These are phyloP conservation scores for Microthyrium microscopicum DNA, from an alignment of 2,329 filamentous ascomycete species.

Conservation along the genomic window DNA sequence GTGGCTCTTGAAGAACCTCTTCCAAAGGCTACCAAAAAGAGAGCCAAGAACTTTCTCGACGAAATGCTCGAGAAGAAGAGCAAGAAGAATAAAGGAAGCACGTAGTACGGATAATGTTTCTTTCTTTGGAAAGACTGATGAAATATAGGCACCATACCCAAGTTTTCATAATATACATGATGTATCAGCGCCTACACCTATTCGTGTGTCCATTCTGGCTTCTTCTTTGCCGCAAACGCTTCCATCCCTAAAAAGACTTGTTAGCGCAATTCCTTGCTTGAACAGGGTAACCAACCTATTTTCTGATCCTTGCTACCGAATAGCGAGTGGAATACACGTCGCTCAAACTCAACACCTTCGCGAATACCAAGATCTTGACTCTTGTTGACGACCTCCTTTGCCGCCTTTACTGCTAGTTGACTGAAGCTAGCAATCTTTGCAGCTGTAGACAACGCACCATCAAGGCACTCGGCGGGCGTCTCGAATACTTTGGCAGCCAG, in stretches of 20 bases:
- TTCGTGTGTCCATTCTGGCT: conserved; percentile 76
- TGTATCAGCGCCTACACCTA: conserved; percentile 32
- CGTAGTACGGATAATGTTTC: no score
- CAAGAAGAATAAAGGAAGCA: conserved; percentile 37
- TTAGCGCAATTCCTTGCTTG: conserved; percentile 2
- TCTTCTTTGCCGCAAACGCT: conserved; percentile 89
- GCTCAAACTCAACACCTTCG: conserved; percentile 90
- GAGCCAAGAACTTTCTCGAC: conserved; percentile 34
- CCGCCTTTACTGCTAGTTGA: conserved; percentile 70
- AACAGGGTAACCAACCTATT: conserved; percentile 44
- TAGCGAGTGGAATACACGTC: conserved; percentile 77
- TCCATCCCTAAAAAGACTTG: conserved; percentile 44
- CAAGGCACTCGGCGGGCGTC: conserved; percentile 64
- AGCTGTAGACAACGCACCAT: conserved; percentile 65
- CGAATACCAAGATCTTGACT: conserved; percentile 77
- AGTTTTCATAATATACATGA: neutral
- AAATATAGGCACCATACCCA: neutral
- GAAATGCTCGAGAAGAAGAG: conserved; percentile 32
- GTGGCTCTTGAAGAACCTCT: neutral
- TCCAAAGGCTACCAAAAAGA: conserved; percentile 6
- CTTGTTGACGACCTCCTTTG: conserved; percentile 98
- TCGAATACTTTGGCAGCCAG: conserved; percentile 71
- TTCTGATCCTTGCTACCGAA: conserved; percentile 97
- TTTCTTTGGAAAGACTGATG: no score
- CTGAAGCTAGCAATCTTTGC: conserved; percentile 81